Base-by-base conservation (phyloP, 345 rosid genomes). In the Citrus cavaleriei region DNA sequence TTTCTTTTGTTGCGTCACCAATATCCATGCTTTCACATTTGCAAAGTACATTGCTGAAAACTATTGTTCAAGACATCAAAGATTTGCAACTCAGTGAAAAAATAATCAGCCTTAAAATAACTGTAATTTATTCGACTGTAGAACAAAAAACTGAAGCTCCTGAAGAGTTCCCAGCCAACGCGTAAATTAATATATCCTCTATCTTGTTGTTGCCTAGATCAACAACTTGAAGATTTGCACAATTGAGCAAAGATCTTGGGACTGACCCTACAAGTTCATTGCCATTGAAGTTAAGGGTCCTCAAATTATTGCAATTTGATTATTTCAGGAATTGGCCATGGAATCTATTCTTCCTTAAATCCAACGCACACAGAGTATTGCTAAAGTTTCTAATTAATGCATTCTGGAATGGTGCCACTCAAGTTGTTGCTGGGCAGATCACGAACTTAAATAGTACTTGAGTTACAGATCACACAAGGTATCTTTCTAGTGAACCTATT, bases 201-300 rank as follows among this genome's bases (percentile, higher is more conserved):
- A 81, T 70, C 24, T 8, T 21, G 64, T 32, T 32, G 35, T 32
- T 32, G 35, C 35, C 35, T 5, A 32, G 12, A 10, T 79, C 57
- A 2, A 86, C 63, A 5, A 4, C 1, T 25, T 10, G 10, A 77
- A 86, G 46, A 3, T 55, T 51, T n/a, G 32, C 67, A 40, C 86
- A 83, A 38, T 81, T 73, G 3, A 37, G 28, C 55, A 81, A 34
- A 27, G 81, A 54, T 69, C 19, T 19, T 1, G 80, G 80, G 12
- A 81, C 2, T 59, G 40, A 8, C 9, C 85, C 83, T 37, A 66
- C 75, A 28, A 70, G 34, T 13, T 30, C 42, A 30, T 83, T 81
- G 3, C 65, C 35, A 34, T 34, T 34, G 37, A 34, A 34, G 37
- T 34, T 34, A 34, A 34, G 37, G 37, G 37, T 34, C 37, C 37